phyloP scores from a whole-genome alignment of 2,329 filamentous ascomycete genomes.

The Paraphaeosphaeria sporulosa region DNA sequence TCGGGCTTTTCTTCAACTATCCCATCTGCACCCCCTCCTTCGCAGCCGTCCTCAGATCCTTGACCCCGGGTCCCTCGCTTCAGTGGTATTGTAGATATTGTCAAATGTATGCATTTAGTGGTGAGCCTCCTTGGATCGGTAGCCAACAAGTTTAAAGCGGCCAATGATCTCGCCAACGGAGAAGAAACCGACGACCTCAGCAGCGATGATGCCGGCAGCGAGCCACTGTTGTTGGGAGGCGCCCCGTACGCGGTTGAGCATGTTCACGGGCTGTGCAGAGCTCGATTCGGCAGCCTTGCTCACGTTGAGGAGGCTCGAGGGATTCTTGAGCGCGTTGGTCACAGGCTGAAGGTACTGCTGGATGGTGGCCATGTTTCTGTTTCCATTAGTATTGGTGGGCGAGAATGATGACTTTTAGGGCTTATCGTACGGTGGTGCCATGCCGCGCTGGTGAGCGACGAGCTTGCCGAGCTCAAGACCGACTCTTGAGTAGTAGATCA shows the following conservation, averaged over 20 bases:
- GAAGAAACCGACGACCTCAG: slow-evolving; percentile 96
- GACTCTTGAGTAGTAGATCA: slow-evolving; percentile 92
- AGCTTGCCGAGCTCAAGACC: slow-evolving; percentile 86
- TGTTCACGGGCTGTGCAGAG: slow-evolving; percentile 61
- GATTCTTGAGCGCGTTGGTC: slow-evolving; percentile 75
- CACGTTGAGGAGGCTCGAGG: slow-evolving; percentile 63
- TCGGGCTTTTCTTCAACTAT: neutral
- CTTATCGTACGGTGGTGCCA: slow-evolving; percentile 86
- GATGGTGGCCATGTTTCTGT: slow-evolving; percentile 79
- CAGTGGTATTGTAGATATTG: slow-evolving; percentile 16
- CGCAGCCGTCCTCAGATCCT: neutral
- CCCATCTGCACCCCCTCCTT: neutral
- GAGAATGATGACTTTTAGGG: neutral
- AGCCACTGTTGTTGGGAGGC: slow-evolving; percentile 74
- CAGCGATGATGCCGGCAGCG: slow-evolving; percentile 77
- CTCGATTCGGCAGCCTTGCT: slow-evolving; percentile 47
- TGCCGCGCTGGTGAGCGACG: slow-evolving; percentile 86
- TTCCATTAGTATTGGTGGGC: slow-evolving; percentile 28
- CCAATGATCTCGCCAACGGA: slow-evolving; percentile 97
- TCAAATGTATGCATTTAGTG: slow-evolving; percentile 33
- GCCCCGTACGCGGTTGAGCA: slow-evolving; percentile 70
- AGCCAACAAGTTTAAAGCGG: slow-evolving; percentile 92
- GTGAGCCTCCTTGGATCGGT: slow-evolving; percentile 58
- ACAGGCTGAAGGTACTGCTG: slow-evolving; percentile 84
- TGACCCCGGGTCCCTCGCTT: slow-evolving; percentile 2